Base-by-base conservation (phyloP, 495 filamentous ascomycete genomes). In the Hypoxylon perforatum region DNA sequence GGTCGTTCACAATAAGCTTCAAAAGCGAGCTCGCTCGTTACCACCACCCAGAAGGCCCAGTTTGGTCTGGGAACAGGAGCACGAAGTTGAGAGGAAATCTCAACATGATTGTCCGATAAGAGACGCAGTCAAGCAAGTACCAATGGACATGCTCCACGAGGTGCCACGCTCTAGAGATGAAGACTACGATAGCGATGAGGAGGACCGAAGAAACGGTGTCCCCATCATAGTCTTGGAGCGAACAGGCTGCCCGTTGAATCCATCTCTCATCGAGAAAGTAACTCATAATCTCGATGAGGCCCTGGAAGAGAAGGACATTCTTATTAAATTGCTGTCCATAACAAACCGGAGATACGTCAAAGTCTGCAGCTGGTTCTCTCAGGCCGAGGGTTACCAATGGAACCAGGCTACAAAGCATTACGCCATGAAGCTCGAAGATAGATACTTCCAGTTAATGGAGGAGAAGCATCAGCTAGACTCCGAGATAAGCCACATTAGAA, bases 141-240 rank as follows among this genome's bases (percentile, higher is more conserved):
- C 21, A 39, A n/a, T n/a, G n/a, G 19, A 46, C 4, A 11, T 39
- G 18, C 3, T 64, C 28, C 23, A 1, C 9, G 2, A 25, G 4
- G 41, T 9, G 10, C 17, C n/a, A 18, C 3, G n/a, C 33, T 18
- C 22, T n/a, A 30, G 14, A 23, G 33, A 28, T 1, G 39, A 58
- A 11, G 46, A 41, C 15, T 58, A 61, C 21, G 65, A 65, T 12
- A 65, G 47, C n/a, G 64, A 68, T 6, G 57, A 62, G 11, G 65
- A 69, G 23, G 65, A 68, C n/a, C 47, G 41, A 19, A 30, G 45
- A 23, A 69, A 62, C 10, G 57, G 52, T 7, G 65, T 69, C 17
- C 56, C 53, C 5, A 58, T 59, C 2, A 36, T 21, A 12, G 22
- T 57, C 18, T 33, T 36, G 3, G n/a, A 55, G 19, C n/a, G 19